Evolutionary conservation across 495 filamentous ascomycete genomes (phyloP), one percentile per base, ranked within the genome.

Genomic region (Elasticomyces elasticus): DNA sequence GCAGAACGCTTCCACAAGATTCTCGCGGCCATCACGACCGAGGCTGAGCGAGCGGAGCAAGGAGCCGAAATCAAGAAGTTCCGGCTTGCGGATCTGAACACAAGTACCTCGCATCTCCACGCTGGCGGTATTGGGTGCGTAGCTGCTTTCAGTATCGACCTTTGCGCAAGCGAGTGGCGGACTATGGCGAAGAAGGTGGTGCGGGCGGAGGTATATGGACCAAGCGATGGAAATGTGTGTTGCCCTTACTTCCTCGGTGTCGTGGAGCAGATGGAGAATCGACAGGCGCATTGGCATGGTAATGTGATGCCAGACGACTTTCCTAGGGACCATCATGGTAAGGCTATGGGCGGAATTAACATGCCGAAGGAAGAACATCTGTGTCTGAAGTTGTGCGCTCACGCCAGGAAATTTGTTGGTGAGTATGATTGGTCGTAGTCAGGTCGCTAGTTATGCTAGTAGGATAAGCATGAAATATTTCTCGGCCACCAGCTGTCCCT

Each of bases 161-260:
- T 71, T 0, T 54, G 51, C 7, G 45, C 65, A 0, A 42, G 24
- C 9, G 68, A 71, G 33, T 71, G 67, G 67, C 52, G 56, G 15
- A 35, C 13, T 2, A 37, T 71, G 19, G 63, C 62, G 1, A 70
- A 67, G 61, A 65, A 65, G 27, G 66, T 59, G 10, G 52, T 70
- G 26, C 66, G 59, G 42, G 56, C 56, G 1, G 65, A 71, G 48
- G 67, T 71, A 2, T 26, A 56, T 13, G 68, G 67, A 5, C 51
- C 62, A 1, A 55, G 51, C 10, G 54, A 61, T 17, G 44, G 42
- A 1, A 56, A 37, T 4, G 48, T 49, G 11, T 51, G 52, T 26
- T 55, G 52, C 24, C 17, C 38, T 22, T 51, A 7, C 27, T 51
- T 70, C 9, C 42, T 58, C 3, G 51, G 33, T 4, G 28, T 69